These are phyloP conservation scores for Chrysosporium queenslandicum DNA, from an alignment of 2,329 filamentous ascomycete genomes.

Conservation along the genomic window DNA sequence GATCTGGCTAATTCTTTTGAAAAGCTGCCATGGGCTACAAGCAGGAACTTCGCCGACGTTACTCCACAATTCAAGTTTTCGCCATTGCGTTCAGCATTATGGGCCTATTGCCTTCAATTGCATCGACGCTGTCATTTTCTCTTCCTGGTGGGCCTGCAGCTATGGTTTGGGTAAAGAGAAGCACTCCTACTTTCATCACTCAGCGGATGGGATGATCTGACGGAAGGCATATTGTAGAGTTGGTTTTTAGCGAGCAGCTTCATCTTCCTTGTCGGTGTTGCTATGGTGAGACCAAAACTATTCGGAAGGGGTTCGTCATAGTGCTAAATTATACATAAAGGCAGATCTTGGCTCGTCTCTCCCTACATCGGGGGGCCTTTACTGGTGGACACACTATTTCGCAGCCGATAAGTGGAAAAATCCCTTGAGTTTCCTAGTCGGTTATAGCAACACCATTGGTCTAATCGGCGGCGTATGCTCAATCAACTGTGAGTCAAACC, in stretches of 20 bases:
- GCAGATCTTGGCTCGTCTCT: constrained; percentile 46
- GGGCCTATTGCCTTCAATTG: constrained; percentile 52
- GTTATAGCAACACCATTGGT: constrained; percentile 53
- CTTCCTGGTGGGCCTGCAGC: constrained; percentile 51
- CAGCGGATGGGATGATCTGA: background rate
- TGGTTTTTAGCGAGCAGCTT: constrained; percentile 51
- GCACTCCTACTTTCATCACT: background rate
- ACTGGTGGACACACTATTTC: constrained; percentile 53
- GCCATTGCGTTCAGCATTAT: constrained; percentile 52
- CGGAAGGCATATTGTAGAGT: constrained; percentile 25
- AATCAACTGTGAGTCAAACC: constrained; percentile 42
- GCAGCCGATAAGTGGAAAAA: constrained; percentile 46
- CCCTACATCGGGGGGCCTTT: constrained; percentile 51
- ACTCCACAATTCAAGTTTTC: constrained; percentile 54
- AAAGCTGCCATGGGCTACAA: constrained; percentile 43
- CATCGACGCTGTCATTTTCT: constrained; percentile 49
- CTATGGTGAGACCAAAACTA: constrained; percentile 41
- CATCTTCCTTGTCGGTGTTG: constrained; percentile 51
- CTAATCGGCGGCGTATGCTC: constrained; percentile 53
- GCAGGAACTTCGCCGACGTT: constrained; percentile 53
- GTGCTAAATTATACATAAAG: constrained; percentile 19
- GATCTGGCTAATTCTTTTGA: background rate
- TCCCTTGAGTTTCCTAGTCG: constrained; percentile 50
- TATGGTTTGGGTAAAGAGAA: constrained; percentile 46
- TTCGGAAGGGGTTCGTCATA: background rate